Base-by-base conservation (phyloP, 2,329 filamentous ascomycete species). In the Chaetomium globosum region DNA sequence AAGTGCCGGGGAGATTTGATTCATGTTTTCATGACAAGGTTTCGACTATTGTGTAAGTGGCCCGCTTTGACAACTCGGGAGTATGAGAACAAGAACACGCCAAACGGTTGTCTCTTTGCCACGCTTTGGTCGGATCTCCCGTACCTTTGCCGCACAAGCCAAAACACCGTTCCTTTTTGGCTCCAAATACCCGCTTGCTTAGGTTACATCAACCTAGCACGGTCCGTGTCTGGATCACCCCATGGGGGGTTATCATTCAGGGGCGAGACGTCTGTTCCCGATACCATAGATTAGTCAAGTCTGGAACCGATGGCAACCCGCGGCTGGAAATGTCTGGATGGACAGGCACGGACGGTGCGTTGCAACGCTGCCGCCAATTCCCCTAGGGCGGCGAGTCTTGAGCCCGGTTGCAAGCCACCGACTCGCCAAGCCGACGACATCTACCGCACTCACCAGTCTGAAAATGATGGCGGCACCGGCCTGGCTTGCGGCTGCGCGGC, bases 201-300 rank as follows among this genome's bases (percentile, higher is more conserved):
- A 55, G 60, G 64, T 68, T 60, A 66, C 57, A 68, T 64, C 60
- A n/a, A 51, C 30, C 59, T 59, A 13, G 56, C 53, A 60, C 65
- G 48, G 54, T 48, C 52, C 53, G 39, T 33, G 52, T 61, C 33
- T 64, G 36, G 61, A 33, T 30, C 56, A n/a, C 10, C n/a, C 30
- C 13, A 30, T 31, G 26, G 19, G 54, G 21, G 61, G 6, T 4
- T 21, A 33, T 52, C 30, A 51, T 65, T 53, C 23, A 48, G 43
- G 57, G 31, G 46, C 59, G 23, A 21, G 36, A 46, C 36, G 52
- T 65, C 52, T 63, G 33, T 63, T 65, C 58, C 62, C 63, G 39
- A 68, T 71, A 66, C 69, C 66, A 68, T 53, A 67, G 68, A 66
- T 66, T 60, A 8, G 23, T 23, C 51, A 67, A 66, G 57, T 67